phyloP scores from a whole-genome alignment of 2,329 filamentous ascomycete species.

The Neofusicoccum kwambonambiense region DNA sequence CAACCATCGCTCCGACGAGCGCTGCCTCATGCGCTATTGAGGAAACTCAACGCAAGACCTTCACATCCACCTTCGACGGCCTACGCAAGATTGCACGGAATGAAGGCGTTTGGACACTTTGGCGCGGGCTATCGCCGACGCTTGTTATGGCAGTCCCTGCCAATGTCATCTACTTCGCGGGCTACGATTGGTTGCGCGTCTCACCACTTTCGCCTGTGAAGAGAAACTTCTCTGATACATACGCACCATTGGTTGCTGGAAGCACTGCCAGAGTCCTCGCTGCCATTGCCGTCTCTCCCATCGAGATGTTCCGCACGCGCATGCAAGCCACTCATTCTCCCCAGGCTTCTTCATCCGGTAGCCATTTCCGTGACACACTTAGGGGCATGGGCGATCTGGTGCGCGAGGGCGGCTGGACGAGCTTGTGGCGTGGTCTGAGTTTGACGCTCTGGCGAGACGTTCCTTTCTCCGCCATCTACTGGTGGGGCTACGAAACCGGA shows the following conservation, averaged over 20 bases:
- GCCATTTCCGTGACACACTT: slow-evolving; percentile 77
- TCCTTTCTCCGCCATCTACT: slow-evolving; percentile 95
- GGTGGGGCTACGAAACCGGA: slow-evolving; percentile 93
- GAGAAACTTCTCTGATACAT: slow-evolving; percentile 56
- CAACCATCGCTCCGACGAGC: slow-evolving; percentile 42
- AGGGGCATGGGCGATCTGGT: slow-evolving; percentile 78
- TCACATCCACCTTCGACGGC: slow-evolving; percentile 89
- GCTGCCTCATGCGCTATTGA: slow-evolving; percentile 77
- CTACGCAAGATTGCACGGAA: slow-evolving; percentile 92
- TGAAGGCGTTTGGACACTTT: slow-evolving; percentile 81
- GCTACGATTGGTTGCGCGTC: slow-evolving; percentile 90
- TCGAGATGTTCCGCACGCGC: slow-evolving; percentile 91
- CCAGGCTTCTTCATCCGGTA: slow-evolving; percentile 36
- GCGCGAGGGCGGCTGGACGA: slow-evolving; percentile 68
- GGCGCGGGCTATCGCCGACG: slow-evolving; percentile 92
- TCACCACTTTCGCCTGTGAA: slow-evolving; percentile 71
- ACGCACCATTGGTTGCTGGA: slow-evolving; percentile 78
- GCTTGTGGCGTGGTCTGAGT: slow-evolving; percentile 85
- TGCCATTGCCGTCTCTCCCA: slow-evolving; percentile 79
- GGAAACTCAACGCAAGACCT: slow-evolving; percentile 77
- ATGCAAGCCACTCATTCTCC: slow-evolving; percentile 71
- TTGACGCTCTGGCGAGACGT: slow-evolving; percentile 96
- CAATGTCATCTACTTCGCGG: slow-evolving; percentile 98
- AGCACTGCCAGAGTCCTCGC: slow-evolving; percentile 75
- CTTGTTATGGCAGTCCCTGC: slow-evolving; percentile 89